Evolutionary conservation across 768 basidiomycete genomes (phyloP), one percentile per base, ranked within the genome.

Genomic region (Serendipita sp.): DNA sequence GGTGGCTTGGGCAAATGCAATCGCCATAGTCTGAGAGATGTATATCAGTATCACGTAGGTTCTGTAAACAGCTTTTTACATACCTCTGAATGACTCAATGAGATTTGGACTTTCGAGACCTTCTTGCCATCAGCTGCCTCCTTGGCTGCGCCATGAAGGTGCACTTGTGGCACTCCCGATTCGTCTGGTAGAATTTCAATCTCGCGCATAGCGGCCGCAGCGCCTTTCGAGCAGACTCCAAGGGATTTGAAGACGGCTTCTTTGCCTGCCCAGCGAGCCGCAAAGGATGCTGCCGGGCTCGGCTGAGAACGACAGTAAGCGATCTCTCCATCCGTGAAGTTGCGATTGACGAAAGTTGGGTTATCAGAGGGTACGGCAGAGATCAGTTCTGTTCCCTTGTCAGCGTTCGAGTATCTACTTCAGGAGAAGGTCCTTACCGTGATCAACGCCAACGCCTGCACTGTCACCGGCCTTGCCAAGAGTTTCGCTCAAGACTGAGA

Each of bases 241-340:
- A 99, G 81, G 3, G 92, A 89, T 78, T 98, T 98, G 85, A 98
- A 97, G 64, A 88, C 84, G 2, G 94, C 95, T 74, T 98, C 96
- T 76, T 98, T 99, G 63, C 91, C 95, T 34, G 83, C 89, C 95
- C 96, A 99, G 65, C 94, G 88, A 41, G 89, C 94, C 23, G 96
- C 95, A 72, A 96, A 93, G 1, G 95, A 97, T 5, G 96, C 88
- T 1, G 81, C 75, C 16, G 90, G 84, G 56, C 89, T 89, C 2
- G 95, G 86, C 70, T 97, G 92, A n/a, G 81, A 70, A 62, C 77
- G 79, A 76, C 94, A 97, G 79, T 98, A 97, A 10, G 80, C 76
- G 69, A 86, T 82, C 76, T 99, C 96, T 28, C 80, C 84, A 8
- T 85, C 83, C 18, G 94, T 98, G 76, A 96, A 99, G 79, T 99